phyloP scores from a whole-genome alignment of 176 grass and related monocot genomes.

The Zea mays region Zm-B73-REFERENCE-NAM-5.0 NC_050103.1:133923501-133924000 shows the following conservation, averaged over 20 bases:
- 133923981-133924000: conserved; percentile 57
- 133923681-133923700: conserved; percentile 11
- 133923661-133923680: conserved; percentile 45
- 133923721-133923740: conserved; percentile 53
- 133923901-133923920: conserved; percentile 68
- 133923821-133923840: conserved; percentile 74
- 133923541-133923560: conserved; percentile 53
- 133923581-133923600: conserved; percentile 44
- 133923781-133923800: conserved; percentile 50
- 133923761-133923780: conserved; percentile 66
- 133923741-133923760: conserved; percentile 41
- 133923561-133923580: conserved; percentile 49
- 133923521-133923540: conserved; percentile 48
- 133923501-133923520: conserved; percentile 59
- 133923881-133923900: conserved; percentile 59
- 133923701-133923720: background rate
- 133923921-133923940: conserved; percentile 23
- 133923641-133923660: conserved; percentile 51
- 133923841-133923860: conserved; percentile 62
- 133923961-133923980: conserved; percentile 51
- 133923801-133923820: conserved; percentile 62
- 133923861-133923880: conserved; percentile 73
- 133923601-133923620: conserved; percentile 37
- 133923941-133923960: conserved; percentile 48
- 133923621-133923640: conserved; percentile 58